Percentiles rank a stretch among this genome's conserved stretches.
Conservation (phyloP, 257 asterid genomes). For the Solanum boliviense region DNA sequence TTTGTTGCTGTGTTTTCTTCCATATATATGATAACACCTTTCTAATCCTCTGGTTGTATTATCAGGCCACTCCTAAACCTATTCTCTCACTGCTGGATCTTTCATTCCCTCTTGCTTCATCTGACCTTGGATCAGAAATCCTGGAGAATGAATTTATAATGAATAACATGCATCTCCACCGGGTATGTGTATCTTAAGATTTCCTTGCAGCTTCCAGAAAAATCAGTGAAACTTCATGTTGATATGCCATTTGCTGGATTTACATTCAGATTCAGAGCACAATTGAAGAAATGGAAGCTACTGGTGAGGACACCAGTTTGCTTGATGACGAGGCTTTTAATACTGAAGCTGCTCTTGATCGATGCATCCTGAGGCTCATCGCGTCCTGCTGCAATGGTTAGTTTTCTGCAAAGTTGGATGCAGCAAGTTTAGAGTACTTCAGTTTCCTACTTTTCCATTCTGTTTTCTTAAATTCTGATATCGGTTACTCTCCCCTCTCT, state of each 20-base stretch:
- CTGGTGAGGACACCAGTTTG: conserved; percentile 48
- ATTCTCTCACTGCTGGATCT: conserved; percentile 73
- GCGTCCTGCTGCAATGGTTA: conserved; percentile 85
- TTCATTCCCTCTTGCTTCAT: conserved; percentile 84
- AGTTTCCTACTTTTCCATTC: background rate
- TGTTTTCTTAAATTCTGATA: background rate
- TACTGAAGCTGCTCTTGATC: conserved; percentile 65
- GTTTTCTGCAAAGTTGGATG: conserved; percentile 2
- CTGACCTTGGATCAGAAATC: conserved; percentile 90
- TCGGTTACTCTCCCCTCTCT: background rate
- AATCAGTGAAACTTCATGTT: background rate
- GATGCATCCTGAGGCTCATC: conserved; percentile 93
- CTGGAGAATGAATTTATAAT: conserved; percentile 88
- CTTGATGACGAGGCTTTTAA: conserved; percentile 86
- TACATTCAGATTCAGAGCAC: conserved; percentile 52
- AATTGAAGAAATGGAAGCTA: conserved; percentile 55
- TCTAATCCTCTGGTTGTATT: conserved; percentile 5
- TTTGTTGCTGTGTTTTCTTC: background rate
- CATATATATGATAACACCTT: background rate
- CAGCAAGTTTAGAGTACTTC: background rate
- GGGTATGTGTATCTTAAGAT: conserved; percentile 28
- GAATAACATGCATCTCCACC: conserved; percentile 58
- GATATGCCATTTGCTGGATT: background rate
- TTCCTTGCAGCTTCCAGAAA: background rate
- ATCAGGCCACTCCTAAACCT: conserved; percentile 85